Base-by-base conservation (phyloP, 768 basidiomycete species). In the Tylopilus vinaceipallidus region DNA sequence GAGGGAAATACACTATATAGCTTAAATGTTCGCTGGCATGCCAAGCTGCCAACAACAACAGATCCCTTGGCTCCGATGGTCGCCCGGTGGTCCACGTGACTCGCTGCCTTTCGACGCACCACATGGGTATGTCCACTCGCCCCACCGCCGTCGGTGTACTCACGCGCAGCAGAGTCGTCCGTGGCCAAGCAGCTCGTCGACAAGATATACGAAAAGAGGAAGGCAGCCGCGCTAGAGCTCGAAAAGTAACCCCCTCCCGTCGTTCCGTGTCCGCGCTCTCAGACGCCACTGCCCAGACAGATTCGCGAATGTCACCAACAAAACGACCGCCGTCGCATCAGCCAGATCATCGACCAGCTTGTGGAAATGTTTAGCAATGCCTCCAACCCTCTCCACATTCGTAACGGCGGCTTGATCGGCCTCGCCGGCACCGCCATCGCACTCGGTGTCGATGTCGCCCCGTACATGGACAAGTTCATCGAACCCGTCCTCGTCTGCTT, bases 371-470 rank as follows among this genome's bases (percentile, higher is more conserved):
- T 95, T 75, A 87, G 78, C 63, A 87, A 88, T 56, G 71, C 81
- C 17, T 76, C 82, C 29, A 93, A 95, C 63, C 83, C 91, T 3
- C 75, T 95, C 20, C 93, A 97, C 60, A 82, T 93, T 38, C 79
- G 95, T 38, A 98, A 95, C 66, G 95, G 95, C 30, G 95, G 95
- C 5, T 77, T 98, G 36, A 98, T 98, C 58, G 95, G 95, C 20
- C 82, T 98, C 2, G 95, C 95, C 9, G 95, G 91, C 24, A 92
- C 92, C 20, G 92, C 94, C n/a, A 98, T 99, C 63, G 95, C 97
- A 1, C 75, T 98, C 3, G 92, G 93, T 2, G 88, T 94, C 11
- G 91, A 97, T 56, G 82, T 98, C 38, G 86, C 95, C 8, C 89
- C 91, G 7, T 94, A 95, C 73, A 90, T 98, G 82, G 90, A 91